Conservation (phyloP, 2,329 filamentous ascomycete species). For the Xylaria sp. region DNA sequence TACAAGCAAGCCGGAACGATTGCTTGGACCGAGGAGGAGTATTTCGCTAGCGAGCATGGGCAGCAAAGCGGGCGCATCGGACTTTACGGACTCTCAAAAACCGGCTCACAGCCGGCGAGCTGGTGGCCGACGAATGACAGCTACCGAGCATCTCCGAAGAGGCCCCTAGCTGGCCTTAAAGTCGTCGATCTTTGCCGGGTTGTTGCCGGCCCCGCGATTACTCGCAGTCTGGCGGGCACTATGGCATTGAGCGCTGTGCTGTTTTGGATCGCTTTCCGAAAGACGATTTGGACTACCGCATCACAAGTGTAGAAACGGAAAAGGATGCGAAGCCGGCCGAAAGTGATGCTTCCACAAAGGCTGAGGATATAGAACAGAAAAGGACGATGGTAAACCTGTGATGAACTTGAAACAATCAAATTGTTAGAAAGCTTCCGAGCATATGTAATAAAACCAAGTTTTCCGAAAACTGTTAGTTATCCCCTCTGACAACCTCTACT, state of each 20-base stretch:
- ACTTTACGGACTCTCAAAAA: conserved; percentile 18
- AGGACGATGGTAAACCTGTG: too few relatives aligned
- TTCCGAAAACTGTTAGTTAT: too few relatives aligned
- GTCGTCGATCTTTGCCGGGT: conserved; percentile 54
- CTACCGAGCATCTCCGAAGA: conserved; percentile 39
- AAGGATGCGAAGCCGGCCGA: too few relatives aligned
- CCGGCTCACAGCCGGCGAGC: conserved; percentile 38
- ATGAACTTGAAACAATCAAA: too few relatives aligned
- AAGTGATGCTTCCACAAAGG: too few relatives aligned
- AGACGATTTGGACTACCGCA: too few relatives aligned
- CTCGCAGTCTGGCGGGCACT: conserved; percentile 42
- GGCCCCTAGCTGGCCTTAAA: conserved; percentile 54
- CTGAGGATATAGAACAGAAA: too few relatives aligned
- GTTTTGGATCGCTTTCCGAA: too few relatives aligned
- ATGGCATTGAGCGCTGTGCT: too few relatives aligned
- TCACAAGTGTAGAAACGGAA: too few relatives aligned
- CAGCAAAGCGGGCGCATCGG: conserved; percentile 8
- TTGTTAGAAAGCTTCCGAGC: too few relatives aligned
- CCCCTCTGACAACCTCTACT: conserved; percentile 43
- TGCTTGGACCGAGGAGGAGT: conserved; percentile 16
- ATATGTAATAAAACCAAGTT: too few relatives aligned
- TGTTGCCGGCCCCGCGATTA: conserved; percentile 54
- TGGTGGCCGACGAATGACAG: conserved; percentile 49
- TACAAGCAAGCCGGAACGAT: conserved; percentile 20
- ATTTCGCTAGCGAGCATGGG: conserved; percentile 18